Evolutionary conservation across 177 flowering plant species (phyloP), one percentile per base, ranked within the genome.

Genomic region (Vitis hybrid): DNA sequence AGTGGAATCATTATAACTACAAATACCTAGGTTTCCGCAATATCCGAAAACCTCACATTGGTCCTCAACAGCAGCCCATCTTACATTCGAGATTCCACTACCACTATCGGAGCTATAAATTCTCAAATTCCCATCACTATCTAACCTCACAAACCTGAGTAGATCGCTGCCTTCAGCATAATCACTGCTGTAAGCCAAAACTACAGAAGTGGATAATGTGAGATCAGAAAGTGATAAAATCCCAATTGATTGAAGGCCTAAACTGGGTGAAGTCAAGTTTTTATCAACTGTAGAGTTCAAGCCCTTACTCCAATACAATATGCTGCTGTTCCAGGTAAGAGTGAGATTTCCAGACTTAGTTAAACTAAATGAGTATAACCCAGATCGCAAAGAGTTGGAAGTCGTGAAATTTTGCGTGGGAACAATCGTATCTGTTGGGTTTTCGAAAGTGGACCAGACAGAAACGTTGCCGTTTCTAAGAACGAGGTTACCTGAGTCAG

Each of bases 51-150:
- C 91, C 60, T 69, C 49, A 78, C 98, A 94, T 41, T 88, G 93
- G 78, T 94, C 97, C 50, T 51, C 24, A 52, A 94, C 91, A 68
- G 98, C 97, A 14, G 91, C 77, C 98, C 98, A 94, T 58, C 84
- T 81, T 65, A 12, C 61, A 13, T 30, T 70, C 3, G 10, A 2
- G 35, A 21, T 71, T 11, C 85, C 83, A 65, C 74, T 80, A 15
- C 71, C 81, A 62, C 62, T 73, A 60, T 69, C 63, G 30, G 85
- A 77, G 69, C 93, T 92, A 66, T 81, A 88, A 64, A 93, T 87
- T 73, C 90, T 87, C 80, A 94, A 82, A 82, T 94, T 94, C 62
- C 98, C 97, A 87, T 94, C 98, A 68, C 68, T 70, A 61, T 83
- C 97, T 57, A 94, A 70, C 76, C 69, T 88, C 69, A 92, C 32